Percentiles rank a stretch among this genome's conserved stretches.
Evolutionary conservation across 768 basidiomycete genomes (phyloP).

Genomic region (Scleroderma bovista): DNA sequence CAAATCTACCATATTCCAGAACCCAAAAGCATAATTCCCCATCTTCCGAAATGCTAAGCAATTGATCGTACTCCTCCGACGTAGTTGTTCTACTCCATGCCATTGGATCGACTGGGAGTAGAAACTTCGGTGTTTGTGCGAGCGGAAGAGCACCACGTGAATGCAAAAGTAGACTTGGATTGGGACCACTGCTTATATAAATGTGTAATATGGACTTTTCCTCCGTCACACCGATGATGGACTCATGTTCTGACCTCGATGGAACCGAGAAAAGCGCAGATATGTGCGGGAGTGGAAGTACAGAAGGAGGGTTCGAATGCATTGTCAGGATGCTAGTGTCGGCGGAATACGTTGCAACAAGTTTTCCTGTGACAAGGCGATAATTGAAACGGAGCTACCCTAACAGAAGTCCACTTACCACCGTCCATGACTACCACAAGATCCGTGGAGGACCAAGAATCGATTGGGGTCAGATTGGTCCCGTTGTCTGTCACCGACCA

Average conservation of each 20-base stretch:
- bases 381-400: slow-evolving; percentile 2
- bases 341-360: slow-evolving; percentile 55
- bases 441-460: slow-evolving; percentile 53
- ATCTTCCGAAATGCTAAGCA: slow-evolving; percentile 69
- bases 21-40: slow-evolving; percentile 90
- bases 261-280: slow-evolving; percentile 64
- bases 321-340: slow-evolving; percentile 45
- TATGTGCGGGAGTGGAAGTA: slow-evolving; percentile 44
- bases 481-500: slow-evolving; percentile 53
- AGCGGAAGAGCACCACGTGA: slow-evolving; percentile 52
- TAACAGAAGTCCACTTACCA: slow-evolving; percentile 36
- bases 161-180: slow-evolving; percentile 39
- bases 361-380: slow-evolving; percentile 37
- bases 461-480: slow-evolving; percentile 41
- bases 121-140: slow-evolving; percentile 39
- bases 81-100: slow-evolving; percentile 55
- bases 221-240: slow-evolving; percentile 62
- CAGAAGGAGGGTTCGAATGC: slow-evolving; percentile 41
- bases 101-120: slow-evolving; percentile 85
- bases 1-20: slow-evolving; percentile 37
- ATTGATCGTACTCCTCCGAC: slow-evolving; percentile 58
- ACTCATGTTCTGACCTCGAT: slow-evolving; percentile 44
- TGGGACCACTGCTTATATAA: slow-evolving; percentile 31
- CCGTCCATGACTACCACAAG: slow-evolving; percentile 65
- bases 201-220: slow-evolving; percentile 57